Conservation (phyloP, 2,329 filamentous ascomycete species). For the Harringtonia aguacate region DNA sequence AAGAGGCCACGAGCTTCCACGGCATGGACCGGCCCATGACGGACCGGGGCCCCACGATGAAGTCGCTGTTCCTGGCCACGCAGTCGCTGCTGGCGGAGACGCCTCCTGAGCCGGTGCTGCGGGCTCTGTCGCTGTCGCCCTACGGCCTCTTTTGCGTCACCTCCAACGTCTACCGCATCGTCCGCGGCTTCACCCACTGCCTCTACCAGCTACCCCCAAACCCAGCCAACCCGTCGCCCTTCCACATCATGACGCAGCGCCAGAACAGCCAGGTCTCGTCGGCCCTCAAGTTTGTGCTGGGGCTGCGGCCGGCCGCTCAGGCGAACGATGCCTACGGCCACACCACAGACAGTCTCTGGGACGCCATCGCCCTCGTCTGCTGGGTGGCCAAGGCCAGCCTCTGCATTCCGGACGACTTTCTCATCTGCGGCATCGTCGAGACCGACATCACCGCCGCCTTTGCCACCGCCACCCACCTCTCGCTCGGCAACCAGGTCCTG, state of each 20-base stretch:
- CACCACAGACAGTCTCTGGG: background rate
- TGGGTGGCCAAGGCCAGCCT: conserved; percentile 4
- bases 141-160: conserved; percentile 4
- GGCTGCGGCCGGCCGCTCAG: background rate
- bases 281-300: background rate
- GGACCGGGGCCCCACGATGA: background rate
- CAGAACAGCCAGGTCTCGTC: conserved; percentile 5
- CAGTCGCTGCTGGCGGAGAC: conserved; percentile 2
- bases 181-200: conserved; percentile 5
- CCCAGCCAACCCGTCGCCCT: conserved; percentile 4
- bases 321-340: background rate
- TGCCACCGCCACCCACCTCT: conserved; percentile 6
- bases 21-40: background rate
- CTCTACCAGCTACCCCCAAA: conserved; percentile 5
- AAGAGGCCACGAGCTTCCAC: conserved; percentile 2
- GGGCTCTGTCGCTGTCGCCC: background rate
- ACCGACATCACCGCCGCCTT: conserved; percentile 4
- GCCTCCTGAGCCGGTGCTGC: background rate
- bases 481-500: conserved; percentile 2
- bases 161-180: conserved; percentile 4
- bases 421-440: conserved; percentile 6
- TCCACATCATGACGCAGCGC: conserved; percentile 4
- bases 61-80: conserved; percentile 3
- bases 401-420: conserved; percentile 5
- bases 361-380: conserved; percentile 1